Conservation (phyloP, 768 basidiomycete genomes). For the Lactifluus rugatus region DNA sequence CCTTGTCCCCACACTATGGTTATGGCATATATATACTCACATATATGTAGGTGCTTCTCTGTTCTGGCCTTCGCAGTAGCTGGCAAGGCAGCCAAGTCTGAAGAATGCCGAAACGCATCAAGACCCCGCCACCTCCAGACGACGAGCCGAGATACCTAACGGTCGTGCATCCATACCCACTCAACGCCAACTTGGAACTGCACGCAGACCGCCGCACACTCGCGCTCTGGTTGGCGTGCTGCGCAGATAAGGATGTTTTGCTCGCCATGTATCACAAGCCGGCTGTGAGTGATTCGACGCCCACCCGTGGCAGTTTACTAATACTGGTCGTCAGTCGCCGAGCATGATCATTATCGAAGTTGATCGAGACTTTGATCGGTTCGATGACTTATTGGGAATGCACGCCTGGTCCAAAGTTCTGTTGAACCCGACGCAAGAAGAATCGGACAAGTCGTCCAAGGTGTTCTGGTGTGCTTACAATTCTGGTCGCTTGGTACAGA, state of each 20-base stretch:
- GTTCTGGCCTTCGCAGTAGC: too few species aligned
- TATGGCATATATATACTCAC: too few species aligned
- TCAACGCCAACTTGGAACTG: slow-evolving; percentile 34
- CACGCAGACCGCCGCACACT: slow-evolving; percentile 30
- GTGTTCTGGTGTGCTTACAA: slow-evolving; percentile 34
- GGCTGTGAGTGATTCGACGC: slow-evolving; percentile 28
- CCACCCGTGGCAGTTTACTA: background rate
- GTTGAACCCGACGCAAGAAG: slow-evolving; percentile 25
- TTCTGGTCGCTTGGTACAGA: slow-evolving; percentile 35
- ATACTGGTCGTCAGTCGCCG: slow-evolving; percentile 28
- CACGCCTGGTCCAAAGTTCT: slow-evolving; percentile 37
- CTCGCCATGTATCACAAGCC: slow-evolving; percentile 38
- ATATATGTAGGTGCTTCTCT: too few species aligned
- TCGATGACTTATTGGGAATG: slow-evolving; percentile 32
- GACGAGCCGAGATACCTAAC: slow-evolving; percentile 38
- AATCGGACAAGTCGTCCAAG: slow-evolving; percentile 23
- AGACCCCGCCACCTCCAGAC: slow-evolving; percentile 34
- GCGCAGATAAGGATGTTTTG: slow-evolving; percentile 28
- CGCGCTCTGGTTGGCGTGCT: slow-evolving; percentile 36
- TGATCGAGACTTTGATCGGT: slow-evolving; percentile 24
- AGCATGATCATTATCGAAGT: slow-evolving; percentile 40
- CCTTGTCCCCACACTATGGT: too few species aligned
- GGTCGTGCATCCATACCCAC: slow-evolving; percentile 37
- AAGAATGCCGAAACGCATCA: slow-evolving; percentile 34
- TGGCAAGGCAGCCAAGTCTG: too few species aligned